Percentiles rank a stretch among this genome's conserved stretches.
These are phyloP conservation scores for Cordyceps pruinosa DNA, from an alignment of 2,329 filamentous ascomycete genomes.

Conservation along the genomic window DNA sequence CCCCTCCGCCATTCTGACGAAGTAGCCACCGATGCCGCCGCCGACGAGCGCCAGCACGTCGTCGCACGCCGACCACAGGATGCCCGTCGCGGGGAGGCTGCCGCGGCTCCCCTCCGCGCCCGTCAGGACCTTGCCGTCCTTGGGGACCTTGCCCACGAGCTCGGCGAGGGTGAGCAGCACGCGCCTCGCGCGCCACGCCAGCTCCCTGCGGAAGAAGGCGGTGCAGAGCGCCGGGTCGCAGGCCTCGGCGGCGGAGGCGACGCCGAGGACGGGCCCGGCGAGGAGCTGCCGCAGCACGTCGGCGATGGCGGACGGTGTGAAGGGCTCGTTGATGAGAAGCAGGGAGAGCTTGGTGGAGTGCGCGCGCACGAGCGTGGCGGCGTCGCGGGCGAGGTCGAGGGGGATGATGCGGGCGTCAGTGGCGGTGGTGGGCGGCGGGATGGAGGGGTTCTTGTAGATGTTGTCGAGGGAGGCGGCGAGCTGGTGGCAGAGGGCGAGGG, in stretches of 20 bases:
- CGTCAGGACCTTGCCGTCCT: constrained; percentile 49
- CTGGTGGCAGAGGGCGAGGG: constrained; percentile 33
- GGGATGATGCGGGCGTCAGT: constrained; percentile 38
- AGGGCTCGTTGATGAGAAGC: constrained; percentile 78
- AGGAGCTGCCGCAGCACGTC: constrained; percentile 68
- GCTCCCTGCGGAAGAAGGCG: constrained; percentile 53
- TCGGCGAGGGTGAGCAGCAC: constrained; percentile 56
- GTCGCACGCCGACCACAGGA: constrained; percentile 82
- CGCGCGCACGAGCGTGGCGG: constrained; percentile 66
- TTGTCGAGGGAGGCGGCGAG: constrained; percentile 36
- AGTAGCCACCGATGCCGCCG: constrained; percentile 61
- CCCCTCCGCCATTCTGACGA: constrained; percentile 65
- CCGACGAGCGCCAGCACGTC: constrained; percentile 56
- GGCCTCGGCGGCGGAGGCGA: constrained; percentile 63
- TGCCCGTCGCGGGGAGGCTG: constrained; percentile 60
- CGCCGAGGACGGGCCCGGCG: constrained; percentile 63
- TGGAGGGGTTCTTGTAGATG: constrained; percentile 27
- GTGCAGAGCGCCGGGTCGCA: constrained; percentile 59
- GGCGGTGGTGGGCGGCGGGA: constrained; percentile 11
- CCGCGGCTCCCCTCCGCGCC: constrained; percentile 32
- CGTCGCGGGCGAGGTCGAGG: constrained; percentile 63
- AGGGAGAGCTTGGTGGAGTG: constrained; percentile 85
- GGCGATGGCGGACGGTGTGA: constrained; percentile 68
- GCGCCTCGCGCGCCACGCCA: constrained; percentile 51
- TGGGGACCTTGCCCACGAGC: constrained; percentile 54